phyloP scores from a whole-genome alignment of 179 eudicot genomes.

The Spergularia azorica region DNA sequence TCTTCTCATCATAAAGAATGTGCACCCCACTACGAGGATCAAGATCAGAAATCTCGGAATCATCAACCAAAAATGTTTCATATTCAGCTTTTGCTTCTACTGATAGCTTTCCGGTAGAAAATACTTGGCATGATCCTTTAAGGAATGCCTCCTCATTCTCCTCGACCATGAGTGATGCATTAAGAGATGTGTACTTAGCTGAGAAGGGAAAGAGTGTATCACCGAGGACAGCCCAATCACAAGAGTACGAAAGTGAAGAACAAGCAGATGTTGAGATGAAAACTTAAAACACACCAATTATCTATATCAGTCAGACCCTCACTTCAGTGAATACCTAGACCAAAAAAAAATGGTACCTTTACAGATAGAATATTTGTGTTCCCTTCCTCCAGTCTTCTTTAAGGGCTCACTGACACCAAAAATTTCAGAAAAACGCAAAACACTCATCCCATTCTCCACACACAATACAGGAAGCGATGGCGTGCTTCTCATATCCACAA shows the following conservation, averaged over 20 bases:
- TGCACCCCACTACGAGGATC: slow-evolving; percentile 34
- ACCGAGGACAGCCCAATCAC: slow-evolving; percentile 12
- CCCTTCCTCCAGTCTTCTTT: slow-evolving; percentile 64
- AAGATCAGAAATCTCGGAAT: slow-evolving; percentile 36
- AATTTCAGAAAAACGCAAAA: slow-evolving; percentile 91
- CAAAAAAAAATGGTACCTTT: slow-evolving; percentile 60
- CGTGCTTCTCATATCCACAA: slow-evolving; percentile 33
- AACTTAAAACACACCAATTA: background rate
- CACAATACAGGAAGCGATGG: slow-evolving; percentile 72
- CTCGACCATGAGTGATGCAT: slow-evolving; percentile 59
- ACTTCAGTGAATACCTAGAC: background rate
- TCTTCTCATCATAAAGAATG: slow-evolving; percentile 37
- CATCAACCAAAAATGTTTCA: slow-evolving; percentile 35
- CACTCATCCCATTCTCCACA: slow-evolving; percentile 71
- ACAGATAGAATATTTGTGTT: slow-evolving; percentile 50
- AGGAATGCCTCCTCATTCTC: slow-evolving; percentile 81
- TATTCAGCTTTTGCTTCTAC: slow-evolving; percentile 37
- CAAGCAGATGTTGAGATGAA: background rate
- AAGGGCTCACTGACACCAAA: slow-evolving; percentile 77
- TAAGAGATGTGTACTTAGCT: slow-evolving; percentile 71
- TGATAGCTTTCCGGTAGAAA: slow-evolving; percentile 40
- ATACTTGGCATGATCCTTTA: slow-evolving; percentile 48
- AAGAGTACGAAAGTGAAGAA: background rate
- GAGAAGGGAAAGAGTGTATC: slow-evolving; percentile 17
- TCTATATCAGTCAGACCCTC: background rate